phyloP scores from a whole-genome alignment of 1,139 yeast species.

The Yamadazyma oceani region DNA sequence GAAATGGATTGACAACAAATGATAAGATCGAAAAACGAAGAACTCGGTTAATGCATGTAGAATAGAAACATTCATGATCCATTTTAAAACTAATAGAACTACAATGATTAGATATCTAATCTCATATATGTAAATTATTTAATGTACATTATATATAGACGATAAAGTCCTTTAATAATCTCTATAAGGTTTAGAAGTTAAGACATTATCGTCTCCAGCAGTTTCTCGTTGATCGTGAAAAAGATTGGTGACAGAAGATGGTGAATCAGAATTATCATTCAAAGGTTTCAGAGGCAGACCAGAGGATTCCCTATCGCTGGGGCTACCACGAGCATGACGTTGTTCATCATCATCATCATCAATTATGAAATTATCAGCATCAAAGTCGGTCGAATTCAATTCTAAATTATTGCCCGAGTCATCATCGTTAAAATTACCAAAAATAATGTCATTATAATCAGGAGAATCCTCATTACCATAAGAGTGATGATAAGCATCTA shows the following conservation, averaged over 20 bases:
- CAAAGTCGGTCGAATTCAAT: constrained; percentile 23
- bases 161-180: constrained; percentile 7
- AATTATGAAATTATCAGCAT: constrained; percentile 28
- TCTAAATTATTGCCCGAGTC: constrained; percentile 22
- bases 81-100: too few species aligned
- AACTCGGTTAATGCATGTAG: constrained; percentile 41
- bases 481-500: constrained; percentile 29
- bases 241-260: too few species aligned
- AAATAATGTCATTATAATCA: constrained; percentile 32
- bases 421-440: constrained; percentile 43
- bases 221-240: too few species aligned
- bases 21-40: constrained; percentile 47
- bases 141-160: constrained; percentile 7
- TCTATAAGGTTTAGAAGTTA: constrained; percentile 8
- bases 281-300: not conserved
- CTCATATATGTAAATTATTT: constrained; percentile 3
- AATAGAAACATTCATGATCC: too few species aligned
- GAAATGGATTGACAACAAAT: constrained; percentile 25
- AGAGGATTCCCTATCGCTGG: too few species aligned
- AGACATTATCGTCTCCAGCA: not conserved
- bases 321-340: too few species aligned
- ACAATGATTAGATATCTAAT: constrained; percentile 1
- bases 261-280: too few species aligned
- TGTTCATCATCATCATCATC: constrained; percentile 27
- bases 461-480: constrained; percentile 4